These are phyloP conservation scores for Paracoccidioides brasiliensis DNA, from an alignment of 2,329 filamentous ascomycete genomes.

Conservation along the genomic window DNA sequence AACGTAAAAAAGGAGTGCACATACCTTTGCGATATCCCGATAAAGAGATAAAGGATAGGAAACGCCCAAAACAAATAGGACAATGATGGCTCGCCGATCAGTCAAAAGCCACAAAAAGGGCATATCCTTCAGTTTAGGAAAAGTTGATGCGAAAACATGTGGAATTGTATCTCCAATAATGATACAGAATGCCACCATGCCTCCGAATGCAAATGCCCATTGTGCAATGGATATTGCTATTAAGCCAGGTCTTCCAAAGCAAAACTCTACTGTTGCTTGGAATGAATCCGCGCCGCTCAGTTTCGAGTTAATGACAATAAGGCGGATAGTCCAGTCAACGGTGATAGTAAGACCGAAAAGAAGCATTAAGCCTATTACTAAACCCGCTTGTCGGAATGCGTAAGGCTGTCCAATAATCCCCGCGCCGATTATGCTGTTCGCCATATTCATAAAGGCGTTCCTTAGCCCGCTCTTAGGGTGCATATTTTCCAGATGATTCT, in stretches of 20 bases:
- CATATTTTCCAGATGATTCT: conserved; percentile 46
- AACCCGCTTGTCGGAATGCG: conserved; percentile 83
- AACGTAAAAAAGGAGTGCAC: conserved; percentile 13
- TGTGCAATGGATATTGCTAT: conserved; percentile 86
- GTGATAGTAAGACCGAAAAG: conserved; percentile 67
- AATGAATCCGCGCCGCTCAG: conserved; percentile 87
- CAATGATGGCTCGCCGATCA: conserved; percentile 69
- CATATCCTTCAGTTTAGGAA: conserved; percentile 58
- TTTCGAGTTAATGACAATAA: conserved; percentile 97
- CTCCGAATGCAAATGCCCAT: conserved; percentile 97
- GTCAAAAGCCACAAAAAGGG: conserved; percentile 72
- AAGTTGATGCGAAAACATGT: conserved; percentile 70
- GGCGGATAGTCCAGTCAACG: conserved; percentile 92
- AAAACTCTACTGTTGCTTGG: conserved; percentile 89
- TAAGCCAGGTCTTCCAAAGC: conserved; percentile 77
- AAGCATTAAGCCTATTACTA: conserved; percentile 65
- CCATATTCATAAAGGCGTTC: conserved; percentile 99
- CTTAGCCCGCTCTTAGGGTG: conserved; percentile 74
- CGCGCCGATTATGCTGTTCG: conserved; percentile 85
- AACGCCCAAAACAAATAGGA: conserved; percentile 72
- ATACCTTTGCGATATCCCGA: conserved; percentile 88
- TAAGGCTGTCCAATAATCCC: conserved; percentile 78
- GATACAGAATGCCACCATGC: conserved; percentile 96
- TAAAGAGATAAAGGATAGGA: conserved; percentile 90
- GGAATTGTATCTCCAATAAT: conserved; percentile 96